phyloP scores from a whole-genome alignment of 1,139 yeast genomes.

The Protomyces arabidopsidicola region DNA sequence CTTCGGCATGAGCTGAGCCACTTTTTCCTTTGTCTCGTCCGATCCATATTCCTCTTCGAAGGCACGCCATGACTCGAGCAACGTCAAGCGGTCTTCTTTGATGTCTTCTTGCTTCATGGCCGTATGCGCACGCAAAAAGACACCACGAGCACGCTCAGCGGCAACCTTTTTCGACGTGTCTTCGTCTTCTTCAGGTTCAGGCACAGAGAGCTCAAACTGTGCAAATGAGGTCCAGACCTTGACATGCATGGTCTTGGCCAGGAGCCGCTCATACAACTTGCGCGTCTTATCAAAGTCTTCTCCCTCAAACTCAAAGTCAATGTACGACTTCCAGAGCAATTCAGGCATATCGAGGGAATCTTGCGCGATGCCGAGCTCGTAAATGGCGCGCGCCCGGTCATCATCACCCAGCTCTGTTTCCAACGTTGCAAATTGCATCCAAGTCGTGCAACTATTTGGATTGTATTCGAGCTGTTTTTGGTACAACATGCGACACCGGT shows the following conservation, averaged over 20 bases:
- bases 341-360: conserved; percentile 38
- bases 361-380: conserved; percentile 46
- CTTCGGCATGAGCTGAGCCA: conserved; percentile 54
- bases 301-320: conserved; percentile 59
- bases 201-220: conserved; percentile 55
- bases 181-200: conserved; percentile 40
- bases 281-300: conserved; percentile 57
- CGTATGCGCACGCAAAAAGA: conserved; percentile 55
- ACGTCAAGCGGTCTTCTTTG: conserved; percentile 48
- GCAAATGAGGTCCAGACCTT: conserved; percentile 54
- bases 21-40: conserved; percentile 40
- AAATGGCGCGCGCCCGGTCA: conserved; percentile 61
- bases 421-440: conserved; percentile 61
- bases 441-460: conserved; percentile 45
- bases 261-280: conserved; percentile 46
- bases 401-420: conserved; percentile 68
- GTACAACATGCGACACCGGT: conserved; percentile 67
- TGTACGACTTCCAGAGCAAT: conserved; percentile 49
- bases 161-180: conserved; percentile 51
- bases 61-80: conserved; percentile 60
- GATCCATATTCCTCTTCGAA: conserved; percentile 67
- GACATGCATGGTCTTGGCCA: conserved; percentile 43
- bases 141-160: conserved; percentile 38
- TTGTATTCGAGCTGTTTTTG: conserved; percentile 60
- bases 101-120: conserved; percentile 44